A percentile compares a stretch with the other conserved stretches of the same genome.
phyloP scores from a whole-genome alignment of 495 filamentous ascomycete genomes.

The Echria macrotheca region DNA sequence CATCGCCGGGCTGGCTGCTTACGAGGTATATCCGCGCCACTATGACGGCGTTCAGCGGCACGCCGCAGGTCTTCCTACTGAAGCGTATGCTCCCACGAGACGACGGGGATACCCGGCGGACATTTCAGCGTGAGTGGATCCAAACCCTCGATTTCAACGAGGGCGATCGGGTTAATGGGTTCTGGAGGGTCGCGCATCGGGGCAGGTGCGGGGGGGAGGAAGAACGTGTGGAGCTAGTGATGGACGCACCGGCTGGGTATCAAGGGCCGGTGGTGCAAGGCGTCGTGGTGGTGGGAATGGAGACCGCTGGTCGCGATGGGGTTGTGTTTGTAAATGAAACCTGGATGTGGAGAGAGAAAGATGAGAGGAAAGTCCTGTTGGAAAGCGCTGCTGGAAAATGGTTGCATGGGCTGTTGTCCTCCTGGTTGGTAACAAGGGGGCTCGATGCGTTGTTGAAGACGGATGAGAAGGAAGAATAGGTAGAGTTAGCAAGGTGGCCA shows the following conservation, averaged over 20 bases:
- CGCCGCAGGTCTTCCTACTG: slow-evolving; percentile 28
- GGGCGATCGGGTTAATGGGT: slow-evolving; percentile 28
- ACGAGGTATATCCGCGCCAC: slow-evolving; percentile 25
- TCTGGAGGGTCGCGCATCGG: slow-evolving; percentile 17
- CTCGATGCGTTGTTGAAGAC: slow-evolving; percentile 25
- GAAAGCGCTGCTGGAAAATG: slow-evolving; percentile 22
- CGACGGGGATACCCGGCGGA: slow-evolving; percentile 1
- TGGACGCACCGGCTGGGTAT: slow-evolving; percentile 26
- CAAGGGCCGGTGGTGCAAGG: slow-evolving; percentile 21
- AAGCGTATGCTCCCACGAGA: slow-evolving; percentile 6
- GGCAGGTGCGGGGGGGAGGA: not conserved
- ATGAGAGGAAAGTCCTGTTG: slow-evolving; percentile 19
- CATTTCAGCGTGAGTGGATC: slow-evolving; percentile 23
- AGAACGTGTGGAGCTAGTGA: slow-evolving; percentile 20
- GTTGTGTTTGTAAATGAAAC: slow-evolving; percentile 29
- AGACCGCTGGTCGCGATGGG: slow-evolving; percentile 4
- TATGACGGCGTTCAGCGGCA: slow-evolving; percentile 27
- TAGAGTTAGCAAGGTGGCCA: no score
- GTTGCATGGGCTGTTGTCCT: slow-evolving; percentile 23
- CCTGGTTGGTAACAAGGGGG: slow-evolving; percentile 30
- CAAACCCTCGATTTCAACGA: slow-evolving; percentile 13
- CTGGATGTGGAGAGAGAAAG: slow-evolving; percentile 25
- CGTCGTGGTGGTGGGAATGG: slow-evolving; percentile 22
- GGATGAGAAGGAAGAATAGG: no score
- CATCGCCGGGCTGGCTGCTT: slow-evolving; percentile 9